phyloP scores from a whole-genome alignment of 345 rosid genomes.

The Orychophragmus violaceus region DNA sequence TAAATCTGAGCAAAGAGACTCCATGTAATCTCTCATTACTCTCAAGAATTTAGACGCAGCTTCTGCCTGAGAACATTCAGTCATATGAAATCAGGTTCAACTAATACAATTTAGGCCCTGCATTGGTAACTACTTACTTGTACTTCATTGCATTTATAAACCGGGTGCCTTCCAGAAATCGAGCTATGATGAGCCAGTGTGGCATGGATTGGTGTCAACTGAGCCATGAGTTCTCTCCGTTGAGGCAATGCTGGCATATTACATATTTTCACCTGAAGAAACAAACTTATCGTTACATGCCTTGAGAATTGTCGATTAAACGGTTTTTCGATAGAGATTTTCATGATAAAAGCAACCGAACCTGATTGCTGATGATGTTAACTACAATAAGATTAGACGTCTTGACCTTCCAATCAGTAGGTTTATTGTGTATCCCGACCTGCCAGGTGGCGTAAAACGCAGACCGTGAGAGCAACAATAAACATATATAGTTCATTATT shows the following conservation, averaged over 20 bases:
- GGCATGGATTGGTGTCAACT: slow-evolving; percentile 69
- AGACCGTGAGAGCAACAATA: not conserved
- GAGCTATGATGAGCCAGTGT: slow-evolving; percentile 53
- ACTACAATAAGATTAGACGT: slow-evolving; percentile 71
- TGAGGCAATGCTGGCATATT: slow-evolving; percentile 54
- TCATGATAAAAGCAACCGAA: slow-evolving; percentile 18
- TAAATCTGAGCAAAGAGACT: slow-evolving; percentile 78
- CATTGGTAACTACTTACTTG: slow-evolving; percentile 48
- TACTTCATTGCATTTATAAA: slow-evolving; percentile 69
- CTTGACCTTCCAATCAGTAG: slow-evolving; percentile 71
- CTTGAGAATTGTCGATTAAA: not conserved
- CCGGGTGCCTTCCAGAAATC: slow-evolving; percentile 66
- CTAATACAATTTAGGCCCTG: slow-evolving; percentile 3
- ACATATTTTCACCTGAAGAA: slow-evolving; percentile 35
- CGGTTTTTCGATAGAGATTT: not conserved
- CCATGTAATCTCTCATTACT: slow-evolving; percentile 72
- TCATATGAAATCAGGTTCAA: not conserved
- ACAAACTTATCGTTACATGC: slow-evolving; percentile 6
- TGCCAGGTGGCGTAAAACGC: slow-evolving; percentile 26
- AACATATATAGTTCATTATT: not conserved
- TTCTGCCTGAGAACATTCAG: slow-evolving; percentile 18
- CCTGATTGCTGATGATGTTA: slow-evolving; percentile 79
- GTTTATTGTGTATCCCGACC: slow-evolving; percentile 81
- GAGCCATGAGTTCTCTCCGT: slow-evolving; percentile 57
- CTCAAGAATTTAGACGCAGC: slow-evolving; percentile 65